Percentiles rank a stretch among this genome's conserved stretches.
These are phyloP conservation scores for Inga leiocalycina DNA, from an alignment of 306 rosid species.

Conservation along the genomic window DNA sequence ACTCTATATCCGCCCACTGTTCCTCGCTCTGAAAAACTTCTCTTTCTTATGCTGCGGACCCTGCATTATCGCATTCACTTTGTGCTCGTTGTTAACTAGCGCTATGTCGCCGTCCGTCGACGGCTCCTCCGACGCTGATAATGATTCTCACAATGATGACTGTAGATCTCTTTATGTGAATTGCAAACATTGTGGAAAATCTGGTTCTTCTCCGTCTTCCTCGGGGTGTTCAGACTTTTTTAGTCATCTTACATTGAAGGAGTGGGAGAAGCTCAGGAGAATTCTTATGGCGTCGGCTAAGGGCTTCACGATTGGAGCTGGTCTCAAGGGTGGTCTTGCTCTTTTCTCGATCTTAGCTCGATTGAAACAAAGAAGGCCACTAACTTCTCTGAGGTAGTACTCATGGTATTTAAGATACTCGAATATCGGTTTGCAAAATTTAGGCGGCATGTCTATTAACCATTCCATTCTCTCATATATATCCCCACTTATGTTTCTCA, in stretches of 20 bases:
- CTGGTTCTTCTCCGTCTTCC: conserved; percentile 33
- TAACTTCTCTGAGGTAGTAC: conserved; percentile 47
- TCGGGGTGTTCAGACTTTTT: conserved; percentile 26
- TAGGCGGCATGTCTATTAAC: neutral
- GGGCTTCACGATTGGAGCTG: conserved; percentile 79
- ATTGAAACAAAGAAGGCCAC: conserved; percentile 52
- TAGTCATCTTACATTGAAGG: conserved; percentile 39
- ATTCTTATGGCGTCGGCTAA: conserved; percentile 56
- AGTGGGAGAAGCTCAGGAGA: conserved; percentile 58
- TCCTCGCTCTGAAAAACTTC: neutral
- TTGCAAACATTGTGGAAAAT: conserved; percentile 42
- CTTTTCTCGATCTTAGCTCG: conserved; percentile 64
- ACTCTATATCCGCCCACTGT: neutral
- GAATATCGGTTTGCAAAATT: neutral
- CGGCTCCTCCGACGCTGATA: conserved; percentile 19
- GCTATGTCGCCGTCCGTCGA: conserved; percentile 46
- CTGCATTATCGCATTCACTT: neutral
- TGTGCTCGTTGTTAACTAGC: neutral
- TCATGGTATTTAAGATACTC: neutral
- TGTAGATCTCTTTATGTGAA: conserved; percentile 22
- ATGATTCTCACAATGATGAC: neutral
- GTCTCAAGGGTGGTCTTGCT: conserved; percentile 73
- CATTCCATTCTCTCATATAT: neutral
- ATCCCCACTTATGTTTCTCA: neutral
- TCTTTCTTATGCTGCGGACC: neutral